Evolutionary conservation across 805 yeast species (phyloP).

Genomic region (Myxozyma nipponensis): DNA sequence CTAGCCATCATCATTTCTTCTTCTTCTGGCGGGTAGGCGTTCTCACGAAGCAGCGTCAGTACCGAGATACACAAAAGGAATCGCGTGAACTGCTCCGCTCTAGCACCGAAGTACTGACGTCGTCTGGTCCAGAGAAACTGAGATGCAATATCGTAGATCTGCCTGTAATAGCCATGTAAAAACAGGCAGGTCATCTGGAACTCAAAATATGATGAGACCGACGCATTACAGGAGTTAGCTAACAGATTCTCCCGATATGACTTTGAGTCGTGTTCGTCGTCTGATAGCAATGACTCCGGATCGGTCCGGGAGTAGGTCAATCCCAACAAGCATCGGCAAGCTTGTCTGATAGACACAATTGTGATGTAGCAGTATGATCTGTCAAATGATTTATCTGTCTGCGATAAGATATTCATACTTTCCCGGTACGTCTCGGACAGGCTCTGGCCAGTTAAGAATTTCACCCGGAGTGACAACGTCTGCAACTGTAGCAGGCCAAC

Average conservation of each 20-base stretch:
- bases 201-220: constrained; percentile 5
- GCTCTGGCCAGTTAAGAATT: constrained; percentile 6
- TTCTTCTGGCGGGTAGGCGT: neutral
- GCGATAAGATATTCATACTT: constrained; percentile 1
- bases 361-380: constrained; percentile 9
- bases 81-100: constrained; percentile 9
- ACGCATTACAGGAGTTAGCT: constrained; percentile 2
- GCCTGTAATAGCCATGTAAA: constrained; percentile 14
- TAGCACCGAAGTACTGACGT: constrained; percentile 1
- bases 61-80: constrained; percentile 13
- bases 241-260: constrained; percentile 8
- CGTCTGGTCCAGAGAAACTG: neutral
- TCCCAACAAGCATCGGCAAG: constrained; percentile 7
- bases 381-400: constrained; percentile 6
- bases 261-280: constrained; percentile 21
- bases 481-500: constrained; percentile 15
- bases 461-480: constrained; percentile 6
- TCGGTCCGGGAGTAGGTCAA: neutral
- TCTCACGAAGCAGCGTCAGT: constrained; percentile 2
- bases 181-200: constrained; percentile 16
- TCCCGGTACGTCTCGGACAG: constrained; percentile 2
- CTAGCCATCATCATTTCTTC: constrained; percentile 20
- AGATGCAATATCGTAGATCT: constrained; percentile 9
- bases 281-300: constrained; percentile 8
- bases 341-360: constrained; percentile 10